Evolutionary conservation across 345 rosid genomes (phyloP), one percentile per base, ranked within the genome.

Genomic region (Hibiscus syriacus): DNA sequence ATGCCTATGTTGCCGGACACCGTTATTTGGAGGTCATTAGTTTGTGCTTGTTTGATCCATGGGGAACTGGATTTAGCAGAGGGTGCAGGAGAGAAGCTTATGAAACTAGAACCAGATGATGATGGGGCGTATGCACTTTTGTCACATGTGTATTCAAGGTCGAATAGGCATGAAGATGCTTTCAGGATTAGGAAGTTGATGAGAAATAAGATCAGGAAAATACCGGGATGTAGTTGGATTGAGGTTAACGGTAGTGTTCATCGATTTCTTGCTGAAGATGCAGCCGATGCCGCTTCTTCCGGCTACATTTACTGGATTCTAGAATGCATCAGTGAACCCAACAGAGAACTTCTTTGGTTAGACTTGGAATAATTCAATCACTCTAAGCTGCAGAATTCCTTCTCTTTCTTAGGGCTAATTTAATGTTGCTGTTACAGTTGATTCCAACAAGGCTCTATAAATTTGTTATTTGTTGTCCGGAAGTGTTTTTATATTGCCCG

Each of bases 181-280:
- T 45, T 74, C 16, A 71, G 62, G 62, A 74, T 71, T 46, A 69
- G 70, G 55, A 71, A 66, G 38, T 50, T 71, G 36, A 80, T 80
- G 45, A 74, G 66, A 65, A 68, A 64, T 41, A 61, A 43, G 50
- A 23, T 77, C 0, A 66, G 66, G 70, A 77, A 70, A 43, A 74
- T 58, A 46, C 72, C 77, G 39, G 77, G 80, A 11, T 71, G 76
- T 70, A 77, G 79, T 53, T 77, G 81, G 80, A 50, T 77, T 50
- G 79, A 77, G 59, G 58, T 80, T 48, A 69, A 39, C 55, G 74
- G 66, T 11, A 49, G 34, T 45, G 68, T 77, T 66, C 73, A 74
- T 34, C 58, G 60, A 54, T 77, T 80, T 52, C 50, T 63, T 43
- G 83, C 67, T 34, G 80, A 67, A 17, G 76, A 80, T 10, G 49